phyloP scores from a whole-genome alignment of 805 yeast species.

The Naumovozyma castellii region DNA sequence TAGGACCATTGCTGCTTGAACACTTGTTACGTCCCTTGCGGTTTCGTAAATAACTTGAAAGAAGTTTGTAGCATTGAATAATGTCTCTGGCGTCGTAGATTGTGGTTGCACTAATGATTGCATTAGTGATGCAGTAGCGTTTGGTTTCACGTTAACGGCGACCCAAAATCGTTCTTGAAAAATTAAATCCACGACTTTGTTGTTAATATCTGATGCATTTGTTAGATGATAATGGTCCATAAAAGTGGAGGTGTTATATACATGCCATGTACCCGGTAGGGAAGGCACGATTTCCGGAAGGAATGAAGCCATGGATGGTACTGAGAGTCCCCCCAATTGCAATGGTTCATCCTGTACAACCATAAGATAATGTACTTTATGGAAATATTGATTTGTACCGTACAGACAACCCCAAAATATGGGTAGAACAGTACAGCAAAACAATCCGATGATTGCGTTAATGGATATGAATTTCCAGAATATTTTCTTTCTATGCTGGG shows the following conservation, averaged over 20 bases:
- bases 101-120: constrained; percentile 13
- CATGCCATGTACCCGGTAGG: constrained; percentile 24
- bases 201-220: constrained; percentile 18
- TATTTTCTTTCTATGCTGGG: constrained; percentile 6
- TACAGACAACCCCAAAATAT: constrained; percentile 33
- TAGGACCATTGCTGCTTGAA: constrained; percentile 39
- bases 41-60: constrained; percentile 45
- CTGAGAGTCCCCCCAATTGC: constrained; percentile 31
- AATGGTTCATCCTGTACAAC: constrained; percentile 4
- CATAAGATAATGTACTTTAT: constrained; percentile 3
- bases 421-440: constrained; percentile 19
- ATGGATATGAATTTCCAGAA: constrained; percentile 4
- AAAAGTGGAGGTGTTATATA: constrained; percentile 22
- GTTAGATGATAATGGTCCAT: constrained; percentile 11
- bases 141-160: constrained; percentile 42
- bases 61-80: constrained; percentile 16
- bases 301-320: constrained; percentile 28
- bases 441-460: constrained; percentile 11
- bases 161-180: constrained; percentile 57
- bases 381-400: constrained; percentile 15
- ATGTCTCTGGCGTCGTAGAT: background rate
- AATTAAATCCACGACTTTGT: constrained; percentile 36
- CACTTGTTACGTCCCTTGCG: constrained; percentile 50
- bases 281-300: background rate
- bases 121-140: constrained; percentile 33